Base-by-base conservation (phyloP, 148 eudicot genomes). In the Fagopyrum homotropicum region DNA sequence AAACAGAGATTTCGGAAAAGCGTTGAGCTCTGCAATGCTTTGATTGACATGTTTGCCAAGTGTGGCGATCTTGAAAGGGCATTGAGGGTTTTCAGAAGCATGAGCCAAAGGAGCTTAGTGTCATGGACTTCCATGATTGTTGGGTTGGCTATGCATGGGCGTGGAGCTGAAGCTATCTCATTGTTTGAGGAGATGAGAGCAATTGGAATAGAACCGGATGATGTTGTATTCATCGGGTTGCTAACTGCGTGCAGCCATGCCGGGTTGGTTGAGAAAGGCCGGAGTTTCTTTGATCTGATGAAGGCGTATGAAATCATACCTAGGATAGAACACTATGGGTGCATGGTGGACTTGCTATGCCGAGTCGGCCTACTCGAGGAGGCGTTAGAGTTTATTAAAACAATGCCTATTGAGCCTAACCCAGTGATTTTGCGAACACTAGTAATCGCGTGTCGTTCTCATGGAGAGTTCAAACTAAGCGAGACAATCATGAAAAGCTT, bases 171-270 rank as follows among this genome's bases (percentile, higher is more conserved):
- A 75, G 89, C 91, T 52, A 76, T 88, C 73, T 77, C 86, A 3
- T 78, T 89, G 40, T 91, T 88, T 69, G 90, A 88, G 78, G 88
- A 86, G 78, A 86, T 87, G 93, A 82, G 40, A 54, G 69, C 56
- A 72, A 40, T 46, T 4, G 89, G 85, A 66, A 75, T 80, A 7
- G 76, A 12, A 7, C 91, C 89, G 0, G 90, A 91, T 72, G 85
- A 79, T 69, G 87, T 89, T 50, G 83, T 81, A 29, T 86, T 89
- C 79, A 80, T 89, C 2, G 90, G 90, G n/a, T 74, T 91, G 83
- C 84, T 91, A 57, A 78, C 82, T 45, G 93, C 93, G 78, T 91
- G 93, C 80, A 87, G 93, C 77, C 97, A 89, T 84, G 83, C 86
- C 0, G 89, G 90, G 54, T 80, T 91, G 63, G 89, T 89, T 56